Base-by-base conservation (phyloP, 805 yeast genomes). In the Myxozyma kluyveri region DNA sequence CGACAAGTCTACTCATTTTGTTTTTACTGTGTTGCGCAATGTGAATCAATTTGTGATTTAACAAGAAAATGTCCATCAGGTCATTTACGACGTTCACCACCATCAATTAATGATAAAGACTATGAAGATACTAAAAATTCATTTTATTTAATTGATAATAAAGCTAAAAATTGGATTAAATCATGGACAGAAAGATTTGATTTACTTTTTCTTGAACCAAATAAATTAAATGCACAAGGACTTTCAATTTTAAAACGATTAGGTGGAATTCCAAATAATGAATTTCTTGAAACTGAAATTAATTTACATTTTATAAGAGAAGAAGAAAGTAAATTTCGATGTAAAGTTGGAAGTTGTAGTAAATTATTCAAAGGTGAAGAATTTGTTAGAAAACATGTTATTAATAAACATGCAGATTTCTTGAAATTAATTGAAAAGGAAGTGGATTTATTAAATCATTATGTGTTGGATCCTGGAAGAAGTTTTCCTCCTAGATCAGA, bases 291-390 rank as follows among this genome's bases (percentile, higher is more conserved):
- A 31, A 9, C n/a, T 12, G 55, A 52, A 21, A 44, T 58, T 7
- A 19, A 44, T 3, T 24, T 31, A 4, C 61, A 49, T 21, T 44
- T 56, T 29, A 33, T 32, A 22, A 48, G 43, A 19, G 58, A 58
- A 40, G 60, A 56, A 26, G 61, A 59, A 18, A 41, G 42, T 19
- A 57, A 49, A 45, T 58, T 33, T 21, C 39, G 61, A n/a, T 58
- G 61, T 42, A 49, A 48, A 21, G 61, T 58, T 21, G 61, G 49
- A 19, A 35, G 43, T 1, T 58, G 61, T 40, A 49, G 56, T 12
- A 58, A 58, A 31, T 47, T 58, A 10, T 58, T 58, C 41, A 50
- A 50, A 31, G 61, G 57, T 3, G 61, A 42, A 29, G 60, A 56
- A n/a, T 58, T 57, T 27, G 61, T 58, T 23, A 38, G 39, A 18